These are phyloP conservation scores for Trichophaea hybrida DNA, from an alignment of 2,329 filamentous ascomycete species.

Conservation along the genomic window DNA sequence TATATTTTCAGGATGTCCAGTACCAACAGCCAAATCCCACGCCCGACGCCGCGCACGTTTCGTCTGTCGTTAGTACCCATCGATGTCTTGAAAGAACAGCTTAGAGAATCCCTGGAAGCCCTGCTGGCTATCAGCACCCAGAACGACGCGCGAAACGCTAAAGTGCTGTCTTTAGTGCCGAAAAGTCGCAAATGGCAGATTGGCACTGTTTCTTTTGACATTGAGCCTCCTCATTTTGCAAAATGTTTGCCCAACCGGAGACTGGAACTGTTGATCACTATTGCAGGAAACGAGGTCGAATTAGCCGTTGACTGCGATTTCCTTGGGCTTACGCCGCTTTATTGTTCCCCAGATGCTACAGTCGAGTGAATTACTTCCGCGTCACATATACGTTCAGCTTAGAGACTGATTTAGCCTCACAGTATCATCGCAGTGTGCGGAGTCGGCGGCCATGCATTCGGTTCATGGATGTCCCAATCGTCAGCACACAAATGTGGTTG, in stretches of 20 bases:
- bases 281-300: not conserved
- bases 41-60: too few species aligned
- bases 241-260: not conserved
- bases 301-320: not conserved
- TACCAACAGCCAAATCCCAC: too few species aligned
- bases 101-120: too few species aligned
- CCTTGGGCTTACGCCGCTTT: not conserved
- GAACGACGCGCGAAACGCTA: not conserved
- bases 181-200: not conserved
- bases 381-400: not conserved
- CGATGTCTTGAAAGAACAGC: too few species aligned
- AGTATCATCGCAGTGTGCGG: not conserved
- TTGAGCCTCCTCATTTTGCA: not conserved
- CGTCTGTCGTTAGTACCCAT: too few species aligned
- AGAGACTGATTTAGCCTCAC: not conserved
- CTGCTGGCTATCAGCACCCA: too few species aligned
- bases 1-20: too few species aligned
- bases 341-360: not conserved
- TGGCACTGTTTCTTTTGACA: not conserved
- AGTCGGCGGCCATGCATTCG: not conserved
- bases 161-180: not conserved
- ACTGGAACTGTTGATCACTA: not conserved
- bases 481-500: slow-evolving; percentile 23
- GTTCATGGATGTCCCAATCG: not conserved
- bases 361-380: not conserved